Conservation (phyloP, 2,329 filamentous ascomycete genomes). For the Chaetomium globosum region DNA sequence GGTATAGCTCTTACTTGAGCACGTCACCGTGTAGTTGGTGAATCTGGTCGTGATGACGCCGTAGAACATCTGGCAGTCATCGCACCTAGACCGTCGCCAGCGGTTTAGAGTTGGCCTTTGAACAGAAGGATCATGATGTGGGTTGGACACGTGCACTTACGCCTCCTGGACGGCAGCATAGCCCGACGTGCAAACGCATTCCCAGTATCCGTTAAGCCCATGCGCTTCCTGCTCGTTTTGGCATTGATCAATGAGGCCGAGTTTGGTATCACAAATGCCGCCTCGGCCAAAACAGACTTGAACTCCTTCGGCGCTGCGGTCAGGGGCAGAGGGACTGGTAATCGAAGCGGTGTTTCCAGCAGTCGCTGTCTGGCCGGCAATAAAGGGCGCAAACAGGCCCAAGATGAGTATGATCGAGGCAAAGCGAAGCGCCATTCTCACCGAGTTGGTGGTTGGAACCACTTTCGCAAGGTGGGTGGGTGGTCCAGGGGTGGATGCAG, state of each 20-base stretch:
- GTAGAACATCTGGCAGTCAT: slow-evolving; percentile 3
- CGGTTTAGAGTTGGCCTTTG: not conserved
- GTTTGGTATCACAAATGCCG: not conserved
- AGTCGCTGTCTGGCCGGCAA: not conserved
- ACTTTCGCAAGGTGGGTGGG: not conserved
- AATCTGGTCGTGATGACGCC: not conserved
- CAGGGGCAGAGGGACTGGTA: not conserved
- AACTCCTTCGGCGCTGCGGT: not conserved
- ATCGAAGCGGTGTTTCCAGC: not conserved
- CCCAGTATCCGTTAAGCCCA: not conserved
- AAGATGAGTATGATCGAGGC: not conserved
- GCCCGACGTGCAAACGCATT: slow-evolving; percentile 1
- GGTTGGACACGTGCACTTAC: slow-evolving; percentile 5
- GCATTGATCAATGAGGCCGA: not conserved
- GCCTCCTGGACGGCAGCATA: not conserved
- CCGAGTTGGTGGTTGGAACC: not conserved
- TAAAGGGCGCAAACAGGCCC: not conserved
- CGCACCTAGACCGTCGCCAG: not conserved
- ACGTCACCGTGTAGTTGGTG: not conserved
- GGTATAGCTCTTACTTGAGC: slow-evolving; percentile 3
- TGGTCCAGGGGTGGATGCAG: too few species aligned
- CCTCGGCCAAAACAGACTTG: not conserved
- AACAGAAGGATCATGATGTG: not conserved
- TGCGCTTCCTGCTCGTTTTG: not conserved
- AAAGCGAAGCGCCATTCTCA: not conserved